Conservation (phyloP, 2,329 filamentous ascomycete species). For the Rosellinia necatrix region DNA sequence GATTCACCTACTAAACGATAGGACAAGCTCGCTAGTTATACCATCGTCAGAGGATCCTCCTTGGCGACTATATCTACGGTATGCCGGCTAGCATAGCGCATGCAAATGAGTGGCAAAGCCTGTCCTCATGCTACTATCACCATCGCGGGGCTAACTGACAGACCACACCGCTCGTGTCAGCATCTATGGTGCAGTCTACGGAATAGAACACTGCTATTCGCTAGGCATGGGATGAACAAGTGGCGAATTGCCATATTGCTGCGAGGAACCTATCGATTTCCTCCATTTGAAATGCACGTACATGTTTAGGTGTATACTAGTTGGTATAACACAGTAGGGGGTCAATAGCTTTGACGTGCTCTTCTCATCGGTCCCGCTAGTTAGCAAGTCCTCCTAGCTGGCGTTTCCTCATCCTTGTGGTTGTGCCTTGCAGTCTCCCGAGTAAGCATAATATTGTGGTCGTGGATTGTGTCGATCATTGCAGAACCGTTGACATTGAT, state of each 20-base stretch:
- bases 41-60: too few relatives aligned
- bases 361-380: neutral
- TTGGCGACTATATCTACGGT: too few relatives aligned
- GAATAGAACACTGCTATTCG: neutral
- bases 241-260: neutral
- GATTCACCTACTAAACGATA: too few relatives aligned
- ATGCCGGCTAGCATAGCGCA: too few relatives aligned
- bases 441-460: too few relatives aligned
- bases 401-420: neutral
- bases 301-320: neutral
- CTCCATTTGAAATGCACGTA: neutral
- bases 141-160: neutral
- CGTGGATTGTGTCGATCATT: too few relatives aligned
- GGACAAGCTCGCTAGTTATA: too few relatives aligned
- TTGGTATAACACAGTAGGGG: neutral
- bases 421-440: too few relatives aligned
- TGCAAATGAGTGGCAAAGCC: constrained; percentile 2
- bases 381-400: neutral
- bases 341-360: neutral
- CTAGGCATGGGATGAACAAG: neutral
- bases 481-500: too few relatives aligned
- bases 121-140: neutral
- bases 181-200: neutral
- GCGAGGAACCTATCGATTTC: neutral
- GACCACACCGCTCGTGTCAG: neutral